Evolutionary conservation across 2,329 filamentous ascomycete genomes (phyloP), one percentile per base, ranked within the genome.

Genomic region (Thyridium curvatum): DNA sequence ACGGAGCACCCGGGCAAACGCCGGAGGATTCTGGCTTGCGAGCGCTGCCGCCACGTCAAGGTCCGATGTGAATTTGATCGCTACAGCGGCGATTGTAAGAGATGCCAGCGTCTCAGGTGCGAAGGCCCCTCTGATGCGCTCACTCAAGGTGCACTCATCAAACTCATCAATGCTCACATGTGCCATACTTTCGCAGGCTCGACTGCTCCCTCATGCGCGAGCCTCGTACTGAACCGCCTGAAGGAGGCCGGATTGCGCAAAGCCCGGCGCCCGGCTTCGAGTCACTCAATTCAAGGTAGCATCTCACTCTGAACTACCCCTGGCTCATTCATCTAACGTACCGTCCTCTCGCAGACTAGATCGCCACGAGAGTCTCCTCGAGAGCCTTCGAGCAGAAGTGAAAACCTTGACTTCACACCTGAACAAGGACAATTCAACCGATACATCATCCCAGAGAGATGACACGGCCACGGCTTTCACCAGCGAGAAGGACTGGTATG

Each of bases 101-200:
- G 32, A 15, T 33, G 32, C 32, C 32, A 33, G 32, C 32, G 32
- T 15, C 32, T 33, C 14, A 33, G 32, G 32, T 33, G 15, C 32
- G 32, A 26, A 26, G 6, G 21, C 21, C 21, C 21, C 21, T 26
- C 21, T 6, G 10, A 6, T 26, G 21, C 21, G 6, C 21, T 26
- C 21, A 26, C 21, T 6, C 21, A 10, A 26, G 21, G 10, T 26
- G 21, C 6, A 26, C 21, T 12, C n/a, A n/a, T n/a, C n/a, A n/a
- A n/a, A n/a, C n/a, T n/a, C n/a, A n/a, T n/a, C n/a, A n/a, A n/a
- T 15, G 10, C 14, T 33, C 14, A 33, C 32, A 33, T 15, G 15
- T 17, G 6, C 10, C 10, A 33, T 32, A 5, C 30, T 30, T 32
- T 32, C 7, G 12, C 13, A n/a, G 13, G 15, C 18, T 18, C n/a